These are phyloP conservation scores for Ustilago trichophora DNA, from an alignment of 1,284 basidiomycete genomes.

Conservation along the genomic window DNA sequence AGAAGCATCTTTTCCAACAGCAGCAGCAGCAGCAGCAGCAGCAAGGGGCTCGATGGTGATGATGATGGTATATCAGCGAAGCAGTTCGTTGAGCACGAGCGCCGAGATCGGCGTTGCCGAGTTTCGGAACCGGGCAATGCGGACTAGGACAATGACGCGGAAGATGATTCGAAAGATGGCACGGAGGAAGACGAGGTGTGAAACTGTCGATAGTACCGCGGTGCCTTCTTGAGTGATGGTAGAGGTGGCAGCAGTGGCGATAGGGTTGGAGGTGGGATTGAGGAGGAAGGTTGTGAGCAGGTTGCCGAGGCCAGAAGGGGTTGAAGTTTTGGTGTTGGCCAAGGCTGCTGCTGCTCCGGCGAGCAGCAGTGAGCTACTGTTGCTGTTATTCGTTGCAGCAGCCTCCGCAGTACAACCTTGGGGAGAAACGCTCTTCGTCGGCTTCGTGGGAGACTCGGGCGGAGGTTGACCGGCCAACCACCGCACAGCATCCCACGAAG, in stretches of 20 bases:
- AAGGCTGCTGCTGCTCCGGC: conserved; percentile 14
- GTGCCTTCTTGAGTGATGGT: too few relatives aligned
- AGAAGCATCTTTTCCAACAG: not conserved
- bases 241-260: not conserved
- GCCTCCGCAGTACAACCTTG: too few relatives aligned
- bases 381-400: not conserved
- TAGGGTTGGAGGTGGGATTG: not conserved
- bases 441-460: not conserved
- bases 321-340: conserved; percentile 3
- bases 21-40: conserved; percentile 2
- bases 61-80: conserved; percentile 7
- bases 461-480: conserved; percentile 12
- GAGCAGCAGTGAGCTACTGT: conserved; percentile 4
- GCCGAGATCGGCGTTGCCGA: conserved; percentile 24
- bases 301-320: conserved; percentile 4
- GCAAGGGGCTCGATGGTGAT: too few relatives aligned
- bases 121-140: conserved; percentile 14
- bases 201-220: too few relatives aligned
- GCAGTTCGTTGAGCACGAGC: conserved; percentile 29
- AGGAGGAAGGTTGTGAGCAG: conserved; percentile 14
- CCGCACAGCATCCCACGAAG: conserved; percentile 18
- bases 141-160: conserved; percentile 28
- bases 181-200: conserved; percentile 24
- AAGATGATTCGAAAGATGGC: conserved; percentile 35
- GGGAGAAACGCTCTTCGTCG: too few relatives aligned